phyloP scores from a whole-genome alignment of 257 asterid genomes.

The Solanum megistacrolobum region DNA sequence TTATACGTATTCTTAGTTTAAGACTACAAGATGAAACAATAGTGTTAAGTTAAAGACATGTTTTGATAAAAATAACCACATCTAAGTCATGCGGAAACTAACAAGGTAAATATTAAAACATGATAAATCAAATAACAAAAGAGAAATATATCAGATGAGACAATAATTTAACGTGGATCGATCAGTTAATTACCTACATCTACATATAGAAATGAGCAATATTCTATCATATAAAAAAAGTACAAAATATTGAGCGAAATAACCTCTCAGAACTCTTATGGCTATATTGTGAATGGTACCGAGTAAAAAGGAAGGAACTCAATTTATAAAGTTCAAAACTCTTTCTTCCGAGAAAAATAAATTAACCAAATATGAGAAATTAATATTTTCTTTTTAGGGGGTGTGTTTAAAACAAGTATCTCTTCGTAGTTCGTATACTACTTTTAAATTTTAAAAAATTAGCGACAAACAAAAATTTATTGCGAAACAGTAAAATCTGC shows the following conservation, averaged over 20 bases:
- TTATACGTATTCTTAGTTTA: neutral
- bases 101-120: neutral
- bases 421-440: neutral
- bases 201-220: neutral
- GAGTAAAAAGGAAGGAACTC: neutral
- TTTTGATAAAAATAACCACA: neutral
- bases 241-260: too few species aligned
- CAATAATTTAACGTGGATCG: fast-evolving
- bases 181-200: neutral
- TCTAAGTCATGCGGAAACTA: neutral
- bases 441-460: too few species aligned
- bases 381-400: neutral
- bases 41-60: neutral
- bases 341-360: neutral
- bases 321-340: neutral
- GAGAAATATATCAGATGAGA: neutral
- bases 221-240: too few species aligned
- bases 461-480: fast-evolving
- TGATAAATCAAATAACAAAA: neutral
- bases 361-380: neutral
- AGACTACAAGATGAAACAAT: neutral
- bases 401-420: neutral
- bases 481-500: too few species aligned
- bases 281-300: neutral
- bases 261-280: too few species aligned